phyloP scores from a whole-genome alignment of 257 asterid species.

The Echites panduratus region DNA sequence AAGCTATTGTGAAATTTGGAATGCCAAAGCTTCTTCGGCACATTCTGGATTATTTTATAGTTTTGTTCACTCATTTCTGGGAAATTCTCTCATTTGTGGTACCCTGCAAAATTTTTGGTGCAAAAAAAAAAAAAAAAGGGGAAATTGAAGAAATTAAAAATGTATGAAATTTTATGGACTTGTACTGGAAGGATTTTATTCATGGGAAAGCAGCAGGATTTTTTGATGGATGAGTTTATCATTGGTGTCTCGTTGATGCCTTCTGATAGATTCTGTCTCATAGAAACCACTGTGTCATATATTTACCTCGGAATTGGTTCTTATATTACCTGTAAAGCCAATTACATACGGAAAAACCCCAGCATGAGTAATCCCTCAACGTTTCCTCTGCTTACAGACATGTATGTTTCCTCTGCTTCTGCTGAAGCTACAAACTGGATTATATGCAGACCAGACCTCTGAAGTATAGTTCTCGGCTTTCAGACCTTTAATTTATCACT shows the following conservation, averaged over 20 bases:
- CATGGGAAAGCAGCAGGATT: neutral
- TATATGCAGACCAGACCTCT: slow-evolving; percentile 1
- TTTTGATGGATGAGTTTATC: no score
- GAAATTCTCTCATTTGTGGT: no score
- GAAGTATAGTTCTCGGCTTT: neutral
- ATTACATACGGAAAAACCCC: neutral
- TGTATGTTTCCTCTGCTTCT: neutral
- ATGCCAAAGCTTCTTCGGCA: neutral
- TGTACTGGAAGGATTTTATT: no score
- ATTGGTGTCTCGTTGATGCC: no score
- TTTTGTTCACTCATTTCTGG: no score
- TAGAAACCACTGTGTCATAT: neutral
- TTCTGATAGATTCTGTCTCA: no score
- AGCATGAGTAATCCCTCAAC: neutral
- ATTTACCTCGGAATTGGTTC: neutral
- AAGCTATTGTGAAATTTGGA: neutral
- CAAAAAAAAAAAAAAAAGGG: no score
- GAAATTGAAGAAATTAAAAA: no score
- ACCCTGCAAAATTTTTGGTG: neutral
- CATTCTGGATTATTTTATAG: no score
- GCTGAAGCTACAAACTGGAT: neutral
- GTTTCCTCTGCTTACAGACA: no score
- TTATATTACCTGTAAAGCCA: neutral
- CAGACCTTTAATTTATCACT: neutral
- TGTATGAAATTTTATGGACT: no score